A percentile compares a stretch with the other conserved stretches of the same genome.
Evolutionary conservation across 768 basidiomycete species (phyloP).

Genomic region (Pleurotus platypus): DNA sequence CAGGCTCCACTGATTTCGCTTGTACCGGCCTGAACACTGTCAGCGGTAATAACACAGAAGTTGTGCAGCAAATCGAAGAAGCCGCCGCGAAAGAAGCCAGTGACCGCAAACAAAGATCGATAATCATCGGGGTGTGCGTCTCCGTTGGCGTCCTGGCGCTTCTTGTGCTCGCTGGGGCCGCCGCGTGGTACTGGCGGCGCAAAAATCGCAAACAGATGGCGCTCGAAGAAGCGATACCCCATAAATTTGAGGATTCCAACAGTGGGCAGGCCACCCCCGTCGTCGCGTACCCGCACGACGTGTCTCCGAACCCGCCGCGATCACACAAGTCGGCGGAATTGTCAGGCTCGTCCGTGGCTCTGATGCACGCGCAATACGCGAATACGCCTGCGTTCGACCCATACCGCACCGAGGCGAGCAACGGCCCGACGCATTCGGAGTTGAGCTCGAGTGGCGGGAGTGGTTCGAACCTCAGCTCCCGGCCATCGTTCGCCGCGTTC

Average conservation of each 20-base stretch:
- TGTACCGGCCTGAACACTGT: conserved; percentile 26
- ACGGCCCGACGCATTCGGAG: conserved; percentile 1
- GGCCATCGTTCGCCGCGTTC: conserved; percentile 13
- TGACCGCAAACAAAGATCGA: conserved; percentile 15
- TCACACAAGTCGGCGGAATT: background rate
- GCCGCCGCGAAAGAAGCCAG: conserved; percentile 13
- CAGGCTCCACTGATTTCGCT: conserved; percentile 23
- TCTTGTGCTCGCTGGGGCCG: conserved; percentile 19
- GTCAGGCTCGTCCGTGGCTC: conserved; percentile 1
- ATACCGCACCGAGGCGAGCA: background rate
- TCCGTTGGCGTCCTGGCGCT: conserved; percentile 21
- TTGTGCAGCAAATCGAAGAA: conserved; percentile 4
- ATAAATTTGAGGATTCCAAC: conserved; percentile 2
- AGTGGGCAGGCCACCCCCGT: conserved; percentile 4
- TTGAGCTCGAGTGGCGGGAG: conserved; percentile 1
- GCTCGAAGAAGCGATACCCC: conserved; percentile 1
- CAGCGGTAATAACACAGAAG: conserved; percentile 19
- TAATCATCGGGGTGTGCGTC: conserved; percentile 28
- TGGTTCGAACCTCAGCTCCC: background rate
- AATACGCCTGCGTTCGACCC: background rate
- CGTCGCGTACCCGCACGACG: background rate
- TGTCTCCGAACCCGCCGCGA: background rate
- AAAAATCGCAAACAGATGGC: conserved; percentile 10
- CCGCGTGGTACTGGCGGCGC: conserved; percentile 13
- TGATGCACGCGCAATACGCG: conserved; percentile 5